phyloP scores from a whole-genome alignment of 83 land plant species.

The Picea mariana region DNA sequence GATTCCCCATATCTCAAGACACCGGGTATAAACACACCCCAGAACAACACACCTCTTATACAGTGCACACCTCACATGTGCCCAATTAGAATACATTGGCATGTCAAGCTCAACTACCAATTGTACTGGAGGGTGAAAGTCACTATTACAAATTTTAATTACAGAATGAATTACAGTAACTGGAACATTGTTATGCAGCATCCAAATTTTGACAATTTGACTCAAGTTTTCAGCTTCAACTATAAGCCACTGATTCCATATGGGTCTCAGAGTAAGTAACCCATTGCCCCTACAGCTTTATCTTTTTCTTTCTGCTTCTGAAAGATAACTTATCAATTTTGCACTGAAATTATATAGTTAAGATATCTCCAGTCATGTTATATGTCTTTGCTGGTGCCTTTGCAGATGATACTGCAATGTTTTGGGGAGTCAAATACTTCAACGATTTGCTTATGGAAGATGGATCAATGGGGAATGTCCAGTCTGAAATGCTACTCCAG shows the following conservation, averaged over 20 bases:
- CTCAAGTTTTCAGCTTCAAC: constrained; percentile 52
- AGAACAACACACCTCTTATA: constrained; percentile 30
- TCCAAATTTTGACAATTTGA: constrained; percentile 42
- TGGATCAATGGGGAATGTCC: constrained; percentile 68
- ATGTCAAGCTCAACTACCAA: constrained; percentile 50
- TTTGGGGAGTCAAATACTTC: constrained; percentile 73
- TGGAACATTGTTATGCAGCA: constrained; percentile 59
- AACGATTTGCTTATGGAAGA: constrained; percentile 72
- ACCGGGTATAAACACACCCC: constrained; percentile 35
- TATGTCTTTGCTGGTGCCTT: no score
- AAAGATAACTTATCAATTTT: no score
- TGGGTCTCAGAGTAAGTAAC: constrained; percentile 39
- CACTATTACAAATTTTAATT: constrained; percentile 45
- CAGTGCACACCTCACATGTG: constrained; percentile 57
- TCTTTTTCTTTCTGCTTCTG: neutral
- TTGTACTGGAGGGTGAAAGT: constrained; percentile 61
- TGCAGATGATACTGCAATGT: constrained; percentile 78
- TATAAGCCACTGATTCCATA: constrained; percentile 38
- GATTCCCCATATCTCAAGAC: constrained; percentile 31
- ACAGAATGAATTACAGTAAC: constrained; percentile 47
- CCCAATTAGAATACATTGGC: constrained; percentile 59
- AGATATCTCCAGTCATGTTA: no score
- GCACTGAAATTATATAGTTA: no score
- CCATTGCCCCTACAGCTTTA: no score
- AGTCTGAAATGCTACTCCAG: constrained; percentile 67